Conservation (phyloP, 805 yeast genomes). For the Candida vaughaniae region DNA sequence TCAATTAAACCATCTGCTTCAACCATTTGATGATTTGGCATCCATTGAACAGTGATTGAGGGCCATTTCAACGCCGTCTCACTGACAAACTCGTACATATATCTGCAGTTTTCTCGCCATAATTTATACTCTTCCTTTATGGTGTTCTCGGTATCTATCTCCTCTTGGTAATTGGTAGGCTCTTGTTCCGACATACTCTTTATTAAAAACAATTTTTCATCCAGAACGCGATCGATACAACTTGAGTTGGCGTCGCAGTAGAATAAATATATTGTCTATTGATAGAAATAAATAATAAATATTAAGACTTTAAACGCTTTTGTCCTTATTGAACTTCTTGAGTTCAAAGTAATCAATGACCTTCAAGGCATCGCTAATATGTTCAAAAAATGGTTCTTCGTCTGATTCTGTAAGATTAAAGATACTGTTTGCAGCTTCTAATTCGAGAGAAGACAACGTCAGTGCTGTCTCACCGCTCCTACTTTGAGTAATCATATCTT, state of each 20-base stretch:
- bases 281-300: too few species aligned
- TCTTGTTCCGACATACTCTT: conserved; percentile 3
- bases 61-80: conserved; percentile 85
- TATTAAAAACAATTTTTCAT: background rate
- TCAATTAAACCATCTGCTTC: conserved; percentile 31
- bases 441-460: background rate
- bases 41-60: conserved; percentile 75
- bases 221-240: background rate
- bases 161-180: conserved; percentile 10
- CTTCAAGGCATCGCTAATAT: conserved; percentile 38
- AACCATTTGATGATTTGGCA: conserved; percentile 42
- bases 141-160: conserved; percentile 37
- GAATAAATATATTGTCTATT: too few species aligned
- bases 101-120: conserved; percentile 80
- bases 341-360: conserved; percentile 37
- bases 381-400: conserved; percentile 32
- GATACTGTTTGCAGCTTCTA: conserved; percentile 17
- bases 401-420: conserved; percentile 24
- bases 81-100: conserved; percentile 79
- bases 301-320: too few species aligned
- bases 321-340: background rate
- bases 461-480: conserved; percentile 1
- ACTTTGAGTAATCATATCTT: conserved; percentile 8
- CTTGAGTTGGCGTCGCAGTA: background rate
- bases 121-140: conserved; percentile 68